Evolutionary conservation across 2,329 filamentous ascomycete genomes (phyloP).

Genomic region (Calonectria montana): DNA sequence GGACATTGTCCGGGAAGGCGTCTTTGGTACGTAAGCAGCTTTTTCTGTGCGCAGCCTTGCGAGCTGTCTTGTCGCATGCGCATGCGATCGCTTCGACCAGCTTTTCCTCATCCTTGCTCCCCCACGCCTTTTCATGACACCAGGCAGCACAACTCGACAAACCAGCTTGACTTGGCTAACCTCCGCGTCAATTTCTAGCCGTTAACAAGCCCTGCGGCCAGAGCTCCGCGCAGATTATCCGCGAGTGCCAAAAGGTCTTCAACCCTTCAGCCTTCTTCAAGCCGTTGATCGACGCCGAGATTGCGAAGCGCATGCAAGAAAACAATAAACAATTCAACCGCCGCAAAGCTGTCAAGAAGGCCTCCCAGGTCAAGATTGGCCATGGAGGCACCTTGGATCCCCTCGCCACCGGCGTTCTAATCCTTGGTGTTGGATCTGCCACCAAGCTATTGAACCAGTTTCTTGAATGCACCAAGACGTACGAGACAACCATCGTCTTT

Average conservation of each 20-base stretch:
- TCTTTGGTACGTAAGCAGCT: constrained; percentile 62
- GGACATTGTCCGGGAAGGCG: constrained; percentile 65
- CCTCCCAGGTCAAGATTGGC: constrained; percentile 87
- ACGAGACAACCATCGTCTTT: constrained; percentile 90
- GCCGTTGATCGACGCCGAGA: constrained; percentile 78
- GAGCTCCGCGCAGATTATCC: constrained; percentile 90
- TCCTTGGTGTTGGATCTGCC: constrained; percentile 86
- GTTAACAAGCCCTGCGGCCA: constrained; percentile 92
- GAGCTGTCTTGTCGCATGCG: background rate
- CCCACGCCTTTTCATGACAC: background rate
- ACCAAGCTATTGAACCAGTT: constrained; percentile 87
- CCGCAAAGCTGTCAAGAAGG: constrained; percentile 66
- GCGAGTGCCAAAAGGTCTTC: constrained; percentile 87
- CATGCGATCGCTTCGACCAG: background rate
- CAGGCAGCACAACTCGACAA: background rate
- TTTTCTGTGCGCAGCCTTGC: background rate
- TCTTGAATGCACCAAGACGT: constrained; percentile 89
- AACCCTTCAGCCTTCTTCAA: constrained; percentile 83
- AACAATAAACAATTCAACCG: constrained; percentile 69
- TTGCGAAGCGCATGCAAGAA: constrained; percentile 66
- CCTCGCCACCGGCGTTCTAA: constrained; percentile 90
- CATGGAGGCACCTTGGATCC: constrained; percentile 97
- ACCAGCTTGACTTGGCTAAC: constrained; percentile 6
- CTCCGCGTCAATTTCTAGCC: constrained; percentile 61
- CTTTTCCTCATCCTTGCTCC: background rate